Percentiles rank a stretch among this genome's conserved stretches.
Evolutionary conservation across 768 basidiomycete species (phyloP).

Genomic region (Boletus insuetus): DNA sequence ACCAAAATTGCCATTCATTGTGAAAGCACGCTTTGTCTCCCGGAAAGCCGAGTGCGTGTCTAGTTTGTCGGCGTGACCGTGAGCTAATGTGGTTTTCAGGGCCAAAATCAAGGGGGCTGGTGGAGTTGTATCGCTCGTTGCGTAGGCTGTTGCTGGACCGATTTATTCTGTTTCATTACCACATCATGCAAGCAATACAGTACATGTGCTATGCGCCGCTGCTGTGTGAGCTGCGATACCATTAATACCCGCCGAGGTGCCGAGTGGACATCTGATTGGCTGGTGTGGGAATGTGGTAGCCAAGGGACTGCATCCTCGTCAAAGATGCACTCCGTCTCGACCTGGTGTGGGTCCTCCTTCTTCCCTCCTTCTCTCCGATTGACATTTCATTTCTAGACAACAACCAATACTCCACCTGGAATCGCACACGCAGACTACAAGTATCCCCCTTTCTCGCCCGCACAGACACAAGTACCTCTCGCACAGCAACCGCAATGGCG

Average conservation of each 20-base stretch:
- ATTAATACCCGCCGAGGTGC: constrained; percentile 1
- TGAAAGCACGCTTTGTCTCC: constrained; percentile 97
- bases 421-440: constrained; percentile 52
- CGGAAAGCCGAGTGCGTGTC: constrained; percentile 70
- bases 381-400: constrained; percentile 35
- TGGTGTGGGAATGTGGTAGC: neutral
- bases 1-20: constrained; percentile 90
- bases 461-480: constrained; percentile 46
- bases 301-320: constrained; percentile 3
- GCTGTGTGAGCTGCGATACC: neutral
- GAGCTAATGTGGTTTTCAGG: constrained; percentile 32
- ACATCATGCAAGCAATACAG: too few species aligned
- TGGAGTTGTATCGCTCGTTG: constrained; percentile 89
- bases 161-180: neutral
- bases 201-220: too few species aligned
- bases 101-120: constrained; percentile 90
- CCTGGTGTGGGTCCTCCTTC: constrained; percentile 37
- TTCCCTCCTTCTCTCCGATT: neutral
- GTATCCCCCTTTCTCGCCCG: constrained; percentile 52
- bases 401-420: constrained; percentile 55
- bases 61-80: constrained; percentile 14
- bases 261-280: neutral
- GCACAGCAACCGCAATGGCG: constrained; percentile 50
- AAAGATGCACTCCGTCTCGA: constrained; percentile 32
- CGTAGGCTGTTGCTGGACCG: constrained; percentile 44